Evolutionary conservation across 768 basidiomycete species (phyloP).

Genomic region (Inosperma sp.): DNA sequence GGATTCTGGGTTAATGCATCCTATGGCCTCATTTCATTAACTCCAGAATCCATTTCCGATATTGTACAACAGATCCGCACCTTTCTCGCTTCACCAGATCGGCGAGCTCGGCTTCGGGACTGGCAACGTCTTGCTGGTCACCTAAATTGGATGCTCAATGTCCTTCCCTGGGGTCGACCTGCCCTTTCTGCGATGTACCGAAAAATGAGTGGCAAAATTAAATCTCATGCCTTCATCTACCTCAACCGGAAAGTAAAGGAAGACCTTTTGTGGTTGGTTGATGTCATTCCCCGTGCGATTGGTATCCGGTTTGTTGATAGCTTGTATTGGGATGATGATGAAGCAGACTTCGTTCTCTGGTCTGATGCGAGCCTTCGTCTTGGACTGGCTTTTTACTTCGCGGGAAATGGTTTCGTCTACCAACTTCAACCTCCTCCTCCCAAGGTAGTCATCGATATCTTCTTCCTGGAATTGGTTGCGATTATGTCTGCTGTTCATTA

Average conservation of each 20-base stretch:
- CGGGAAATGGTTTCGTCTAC: background rate
- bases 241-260: conserved; percentile 21
- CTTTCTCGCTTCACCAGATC: background rate
- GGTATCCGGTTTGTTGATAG: background rate
- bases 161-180: conserved; percentile 25
- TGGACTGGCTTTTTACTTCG: conserved; percentile 8
- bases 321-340: conserved; percentile 4
- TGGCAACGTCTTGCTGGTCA: conserved; percentile 26
- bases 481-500: conserved; percentile 8
- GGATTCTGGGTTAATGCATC: conserved; percentile 34
- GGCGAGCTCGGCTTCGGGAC: background rate
- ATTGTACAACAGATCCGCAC: background rate
- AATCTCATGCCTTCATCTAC: conserved; percentile 11
- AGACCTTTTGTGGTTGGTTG: conserved; percentile 30
- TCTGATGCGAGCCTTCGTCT: conserved; percentile 6
- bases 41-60: conserved; percentile 1
- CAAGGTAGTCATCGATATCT: conserved; percentile 1
- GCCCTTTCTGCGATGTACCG: conserved; percentile 24
- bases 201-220: conserved; percentile 22
- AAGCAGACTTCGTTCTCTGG: conserved; percentile 5
- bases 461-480: conserved; percentile 8
- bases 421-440: too few species aligned
- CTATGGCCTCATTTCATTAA: conserved; percentile 23
- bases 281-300: conserved; percentile 13
- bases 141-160: conserved; percentile 33